phyloP scores from a whole-genome alignment of 1,139 yeast genomes.

The Taphrina populina region DNA sequence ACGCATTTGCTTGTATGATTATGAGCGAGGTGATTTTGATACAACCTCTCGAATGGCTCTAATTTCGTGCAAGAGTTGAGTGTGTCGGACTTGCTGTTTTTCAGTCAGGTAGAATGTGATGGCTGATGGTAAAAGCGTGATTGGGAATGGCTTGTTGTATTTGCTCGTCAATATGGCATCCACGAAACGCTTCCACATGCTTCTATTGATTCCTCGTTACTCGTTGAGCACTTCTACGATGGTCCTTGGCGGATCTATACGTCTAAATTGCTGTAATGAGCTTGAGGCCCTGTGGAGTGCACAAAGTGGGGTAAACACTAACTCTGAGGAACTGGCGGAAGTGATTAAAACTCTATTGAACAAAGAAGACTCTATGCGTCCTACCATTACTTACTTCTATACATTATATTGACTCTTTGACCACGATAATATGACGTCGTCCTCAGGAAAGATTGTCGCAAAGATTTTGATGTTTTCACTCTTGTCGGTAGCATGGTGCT shows the following conservation, averaged over 20 bases:
- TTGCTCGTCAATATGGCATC: slow-evolving; percentile 12
- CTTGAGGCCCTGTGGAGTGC: background rate
- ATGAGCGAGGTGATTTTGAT: too few species aligned
- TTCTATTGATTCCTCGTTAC: background rate
- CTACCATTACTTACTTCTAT: too few species aligned
- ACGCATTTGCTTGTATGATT: too few species aligned
- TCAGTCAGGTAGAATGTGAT: slow-evolving; percentile 20
- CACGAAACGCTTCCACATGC: slow-evolving; percentile 10
- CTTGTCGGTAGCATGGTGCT: slow-evolving; percentile 75
- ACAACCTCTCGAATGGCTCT: too few species aligned
- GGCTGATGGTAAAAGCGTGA: slow-evolving; percentile 12
- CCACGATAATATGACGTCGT: slow-evolving; percentile 43
- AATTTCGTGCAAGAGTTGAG: slow-evolving; percentile 7
- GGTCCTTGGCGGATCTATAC: too few species aligned
- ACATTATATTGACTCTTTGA: slow-evolving; percentile 17
- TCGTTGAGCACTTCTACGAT: too few species aligned
- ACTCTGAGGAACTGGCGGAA: too few species aligned
- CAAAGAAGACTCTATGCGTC: too few species aligned
- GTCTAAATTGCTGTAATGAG: background rate
- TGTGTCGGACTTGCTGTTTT: slow-evolving; percentile 16
- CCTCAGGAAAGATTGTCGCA: slow-evolving; percentile 97
- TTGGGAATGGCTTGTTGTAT: slow-evolving; percentile 22
- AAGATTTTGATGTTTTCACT: slow-evolving; percentile 92
- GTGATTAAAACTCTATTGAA: too few species aligned
- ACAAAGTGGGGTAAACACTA: background rate